phyloP scores from a whole-genome alignment of 305 asterid species.

The Caryopteris hybrid region DNA sequence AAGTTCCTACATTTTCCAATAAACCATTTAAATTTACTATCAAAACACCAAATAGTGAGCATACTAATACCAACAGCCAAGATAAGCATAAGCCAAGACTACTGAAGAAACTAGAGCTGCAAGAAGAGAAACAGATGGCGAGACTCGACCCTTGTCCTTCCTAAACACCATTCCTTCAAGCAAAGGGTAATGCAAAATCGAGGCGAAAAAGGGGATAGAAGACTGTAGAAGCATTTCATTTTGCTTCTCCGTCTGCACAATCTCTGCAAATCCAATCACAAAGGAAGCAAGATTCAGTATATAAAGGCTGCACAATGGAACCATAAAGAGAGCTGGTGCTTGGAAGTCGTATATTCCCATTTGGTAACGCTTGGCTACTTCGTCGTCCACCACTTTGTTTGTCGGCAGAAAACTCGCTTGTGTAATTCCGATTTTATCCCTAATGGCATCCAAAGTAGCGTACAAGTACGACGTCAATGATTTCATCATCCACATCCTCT shows the following conservation, averaged over 20 bases:
- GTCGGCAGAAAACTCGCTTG: slow-evolving; percentile 56
- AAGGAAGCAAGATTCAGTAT: slow-evolving; percentile 38
- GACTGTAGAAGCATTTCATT: slow-evolving; percentile 43
- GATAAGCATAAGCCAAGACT: slow-evolving; percentile 17
- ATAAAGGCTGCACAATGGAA: slow-evolving; percentile 50
- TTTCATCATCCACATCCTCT: slow-evolving; percentile 63
- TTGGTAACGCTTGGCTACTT: slow-evolving; percentile 35
- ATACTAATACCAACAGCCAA: not conserved
- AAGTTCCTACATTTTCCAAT: too few relatives aligned
- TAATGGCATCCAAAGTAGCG: slow-evolving; percentile 35
- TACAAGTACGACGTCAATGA: slow-evolving; percentile 37
- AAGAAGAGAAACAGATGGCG: slow-evolving; percentile 26
- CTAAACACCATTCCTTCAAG: slow-evolving; percentile 67
- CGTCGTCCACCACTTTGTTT: slow-evolving; percentile 43
- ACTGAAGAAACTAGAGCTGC: slow-evolving; percentile 26
- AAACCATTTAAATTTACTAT: too few relatives aligned
- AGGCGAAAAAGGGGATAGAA: slow-evolving; percentile 33
- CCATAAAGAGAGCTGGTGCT: slow-evolving; percentile 38
- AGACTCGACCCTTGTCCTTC: slow-evolving; percentile 53
- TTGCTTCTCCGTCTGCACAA: not conserved
- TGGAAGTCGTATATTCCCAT: slow-evolving; percentile 48
- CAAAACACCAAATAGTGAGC: too few relatives aligned
- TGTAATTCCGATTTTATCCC: slow-evolving; percentile 36
- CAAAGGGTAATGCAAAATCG: slow-evolving; percentile 39
- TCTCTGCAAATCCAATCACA: slow-evolving; percentile 26